Conservation (phyloP, 345 rosid genomes). For the Eucalyptus camaldulensis region DNA sequence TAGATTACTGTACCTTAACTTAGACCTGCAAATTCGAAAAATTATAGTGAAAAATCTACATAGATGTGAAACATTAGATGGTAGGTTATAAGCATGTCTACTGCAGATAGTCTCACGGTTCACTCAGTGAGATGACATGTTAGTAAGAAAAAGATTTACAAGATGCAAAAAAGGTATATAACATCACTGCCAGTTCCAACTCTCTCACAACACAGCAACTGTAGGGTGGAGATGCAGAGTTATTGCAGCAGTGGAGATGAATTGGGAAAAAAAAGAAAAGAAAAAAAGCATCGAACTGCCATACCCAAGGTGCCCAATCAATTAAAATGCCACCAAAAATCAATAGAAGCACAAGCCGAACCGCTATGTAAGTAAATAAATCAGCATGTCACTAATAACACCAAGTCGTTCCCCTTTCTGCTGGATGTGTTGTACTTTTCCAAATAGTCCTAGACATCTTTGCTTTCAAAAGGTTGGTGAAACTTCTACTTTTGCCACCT, state of each 20-base stretch:
- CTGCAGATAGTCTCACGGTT: background rate
- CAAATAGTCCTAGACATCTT: background rate
- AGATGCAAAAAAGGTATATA: background rate
- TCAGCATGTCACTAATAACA: background rate
- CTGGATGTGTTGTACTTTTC: background rate
- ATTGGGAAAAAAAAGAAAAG: background rate
- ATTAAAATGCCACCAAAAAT: background rate
- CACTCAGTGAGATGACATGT: background rate
- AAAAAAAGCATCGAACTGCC: background rate
- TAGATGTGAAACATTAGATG: background rate
- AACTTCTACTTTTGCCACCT: background rate
- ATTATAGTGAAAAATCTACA: background rate
- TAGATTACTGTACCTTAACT: conserved; percentile 14
- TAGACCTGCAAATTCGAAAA: conserved; percentile 11
- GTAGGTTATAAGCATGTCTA: background rate
- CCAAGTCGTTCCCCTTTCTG: background rate
- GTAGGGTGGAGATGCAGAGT: background rate
- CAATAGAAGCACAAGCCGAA: background rate
- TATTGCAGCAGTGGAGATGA: background rate
- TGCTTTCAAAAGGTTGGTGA: background rate
- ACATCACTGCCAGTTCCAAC: background rate
- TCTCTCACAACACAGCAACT: background rate
- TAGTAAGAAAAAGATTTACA: background rate
- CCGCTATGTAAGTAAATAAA: background rate
- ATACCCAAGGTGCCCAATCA: background rate